Evolutionary conservation across 495 filamentous ascomycete genomes (phyloP).

Genomic region (Sabuloglossum arenarium): DNA sequence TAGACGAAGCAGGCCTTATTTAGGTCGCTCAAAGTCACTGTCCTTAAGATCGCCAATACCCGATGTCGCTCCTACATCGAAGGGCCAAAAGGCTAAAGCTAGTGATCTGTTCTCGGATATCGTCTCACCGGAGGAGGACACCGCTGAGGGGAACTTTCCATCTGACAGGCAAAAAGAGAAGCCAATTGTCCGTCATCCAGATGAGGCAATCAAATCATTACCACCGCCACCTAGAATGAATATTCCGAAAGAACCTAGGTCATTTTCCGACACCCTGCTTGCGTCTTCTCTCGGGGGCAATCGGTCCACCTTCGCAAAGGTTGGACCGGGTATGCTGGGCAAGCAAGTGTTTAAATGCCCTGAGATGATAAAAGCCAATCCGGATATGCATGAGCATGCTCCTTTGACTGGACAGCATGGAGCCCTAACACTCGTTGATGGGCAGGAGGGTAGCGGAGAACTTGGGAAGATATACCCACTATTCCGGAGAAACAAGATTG

Average conservation of each 20-base stretch:
- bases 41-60: neutral
- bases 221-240: neutral
- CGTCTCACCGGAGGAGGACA: neutral
- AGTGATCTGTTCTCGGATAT: neutral
- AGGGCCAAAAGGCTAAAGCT: neutral
- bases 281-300: neutral
- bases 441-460: neutral
- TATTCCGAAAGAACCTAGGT: neutral
- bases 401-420: neutral
- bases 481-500: neutral
- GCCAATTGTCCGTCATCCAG: neutral
- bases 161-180: too few relatives aligned
- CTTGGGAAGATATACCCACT: neutral
- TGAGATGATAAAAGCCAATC: constrained; percentile 1
- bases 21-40: neutral
- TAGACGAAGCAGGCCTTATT: neutral
- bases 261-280: neutral
- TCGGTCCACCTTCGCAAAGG: neutral
- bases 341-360: constrained; percentile 2
- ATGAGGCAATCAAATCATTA: neutral
- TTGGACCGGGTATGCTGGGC: neutral
- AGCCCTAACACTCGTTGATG: constrained; percentile 1
- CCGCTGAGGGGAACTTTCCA: neutral
- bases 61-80: neutral
- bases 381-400: neutral